Conservation (phyloP, 1,139 yeast species). For the Hanseniaspora gamundiae region DNA sequence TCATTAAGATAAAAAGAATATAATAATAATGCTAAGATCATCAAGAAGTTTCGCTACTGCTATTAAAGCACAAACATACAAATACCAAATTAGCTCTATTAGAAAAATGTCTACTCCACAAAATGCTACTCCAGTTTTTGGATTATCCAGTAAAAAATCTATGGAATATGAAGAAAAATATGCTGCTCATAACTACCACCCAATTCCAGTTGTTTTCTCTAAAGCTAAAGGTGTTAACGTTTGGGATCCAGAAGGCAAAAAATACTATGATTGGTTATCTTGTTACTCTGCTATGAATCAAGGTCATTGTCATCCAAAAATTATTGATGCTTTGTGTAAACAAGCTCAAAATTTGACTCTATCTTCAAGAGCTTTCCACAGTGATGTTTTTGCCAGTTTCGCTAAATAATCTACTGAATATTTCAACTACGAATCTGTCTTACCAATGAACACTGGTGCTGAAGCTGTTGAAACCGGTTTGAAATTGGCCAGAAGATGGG, state of each 20-base stretch:
- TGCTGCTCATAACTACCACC: slow-evolving; percentile 96
- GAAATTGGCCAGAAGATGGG: slow-evolving; percentile 96
- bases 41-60: too few species aligned
- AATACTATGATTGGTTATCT: slow-evolving; percentile 75
- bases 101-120: slow-evolving; percentile 8
- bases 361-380: slow-evolving; percentile 86
- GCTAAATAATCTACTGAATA: slow-evolving; percentile 84
- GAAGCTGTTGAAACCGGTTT: slow-evolving; percentile 96
- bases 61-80: too few species aligned
- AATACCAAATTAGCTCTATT: background rate
- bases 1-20: too few species aligned
- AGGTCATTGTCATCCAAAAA: slow-evolving; percentile 96
- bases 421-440: slow-evolving; percentile 82
- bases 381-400: slow-evolving; percentile 75
- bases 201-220: slow-evolving; percentile 86
- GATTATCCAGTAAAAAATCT: slow-evolving; percentile 55
- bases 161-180: slow-evolving; percentile 59
- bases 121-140: slow-evolving; percentile 23
- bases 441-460: slow-evolving; percentile 98
- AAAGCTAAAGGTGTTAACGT: slow-evolving; percentile 86
- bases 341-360: slow-evolving; percentile 80
- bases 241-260: slow-evolving; percentile 95
- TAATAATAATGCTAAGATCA: background rate
- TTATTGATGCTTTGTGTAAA: slow-evolving; percentile 69
- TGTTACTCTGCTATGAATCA: slow-evolving; percentile 97